Conservation (phyloP, 1,139 yeast genomes). For the Kodamaea arcana region DNA sequence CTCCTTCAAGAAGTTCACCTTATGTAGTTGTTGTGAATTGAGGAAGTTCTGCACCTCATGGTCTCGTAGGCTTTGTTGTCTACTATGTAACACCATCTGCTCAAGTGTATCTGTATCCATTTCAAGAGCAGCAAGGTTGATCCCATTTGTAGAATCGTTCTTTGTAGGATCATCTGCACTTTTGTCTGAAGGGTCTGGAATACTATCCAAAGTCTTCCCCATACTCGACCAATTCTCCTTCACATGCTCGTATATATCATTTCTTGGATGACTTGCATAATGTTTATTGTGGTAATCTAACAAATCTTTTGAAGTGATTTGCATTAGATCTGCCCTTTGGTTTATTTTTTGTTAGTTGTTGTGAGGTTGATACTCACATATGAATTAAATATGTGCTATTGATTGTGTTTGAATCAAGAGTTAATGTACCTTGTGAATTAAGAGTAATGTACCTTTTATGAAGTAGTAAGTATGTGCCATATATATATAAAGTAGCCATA, state of each 20-base stretch:
- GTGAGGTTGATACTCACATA: too few species aligned
- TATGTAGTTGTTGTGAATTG: conserved; percentile 18
- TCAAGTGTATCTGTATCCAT: conserved; percentile 19
- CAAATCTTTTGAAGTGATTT: conserved; percentile 9
- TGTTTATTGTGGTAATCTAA: conserved; percentile 5
- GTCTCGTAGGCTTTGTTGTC: conserved; percentile 10
- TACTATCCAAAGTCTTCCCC: too few species aligned
- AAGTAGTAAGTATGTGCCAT: too few species aligned
- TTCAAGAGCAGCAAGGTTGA: conserved; percentile 11
- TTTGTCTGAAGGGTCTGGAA: neutral
- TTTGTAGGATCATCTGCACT: neutral
- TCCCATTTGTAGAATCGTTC: neutral
- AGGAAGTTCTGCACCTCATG: conserved; percentile 16
- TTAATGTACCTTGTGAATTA: too few species aligned
- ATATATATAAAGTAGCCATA: too few species aligned
- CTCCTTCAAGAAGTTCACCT: conserved; percentile 21
- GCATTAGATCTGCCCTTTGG: too few species aligned
- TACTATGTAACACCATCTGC: conserved; percentile 5
- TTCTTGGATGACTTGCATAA: conserved; percentile 2
- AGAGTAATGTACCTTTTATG: too few species aligned
- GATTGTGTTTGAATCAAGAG: too few species aligned
- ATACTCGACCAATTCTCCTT: too few species aligned
- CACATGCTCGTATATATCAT: conserved; percentile 1
- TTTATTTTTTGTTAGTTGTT: too few species aligned
- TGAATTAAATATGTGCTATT: too few species aligned